Evolutionary conservation across 148 eudicot species (phyloP), one percentile per base, ranked within the genome.

Genomic region (Vaccinium vitisidaea): DNA sequence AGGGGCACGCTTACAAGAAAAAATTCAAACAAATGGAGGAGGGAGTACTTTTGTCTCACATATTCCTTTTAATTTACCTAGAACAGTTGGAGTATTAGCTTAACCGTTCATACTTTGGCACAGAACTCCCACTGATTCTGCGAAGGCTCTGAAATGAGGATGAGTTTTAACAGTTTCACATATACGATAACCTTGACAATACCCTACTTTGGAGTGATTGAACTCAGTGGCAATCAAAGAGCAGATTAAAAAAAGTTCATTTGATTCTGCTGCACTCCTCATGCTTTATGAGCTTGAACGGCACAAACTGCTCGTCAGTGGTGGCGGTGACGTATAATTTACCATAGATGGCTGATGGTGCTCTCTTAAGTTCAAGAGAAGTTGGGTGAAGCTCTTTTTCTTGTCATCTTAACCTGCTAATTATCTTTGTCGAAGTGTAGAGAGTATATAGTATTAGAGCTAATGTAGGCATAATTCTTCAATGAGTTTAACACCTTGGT

Each of bases 221-320:
- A 92, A 73, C 84, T 85, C 61, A 83, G 75, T 14, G 99, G 99
- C 9, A 92, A 91, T 58, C 80, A 67, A 67, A 91, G 91, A 86
- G 89, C 98, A 14, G 98, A 97, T 83, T 83, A 97, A 94, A 90
- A 95, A 91, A 86, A 90, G 94, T 59, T 92, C 99, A 43, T 90
- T 69, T 15, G 99, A 97, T 74, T 92, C 98, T 70, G 99, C 98
- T 52, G 93, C 98, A n/a, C 77, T 94, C 53, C 52, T 52, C 65
- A 90, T 95, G 93, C 93, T 97, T 30, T 75, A 80, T 80, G 89
- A 95, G 84, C 90, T 97, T 30, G 83, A 95, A 81, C 75, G 83
- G 63, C 92, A 55, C 75, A 92, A 93, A 59, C 90, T 85, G 88
- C 80, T 97, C 53, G 83, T 74, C 30, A 93, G 93, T 52, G 88